Base-by-base conservation (phyloP, 2,329 filamentous ascomycete species). In the Arachnopeziza araneosa region DNA sequence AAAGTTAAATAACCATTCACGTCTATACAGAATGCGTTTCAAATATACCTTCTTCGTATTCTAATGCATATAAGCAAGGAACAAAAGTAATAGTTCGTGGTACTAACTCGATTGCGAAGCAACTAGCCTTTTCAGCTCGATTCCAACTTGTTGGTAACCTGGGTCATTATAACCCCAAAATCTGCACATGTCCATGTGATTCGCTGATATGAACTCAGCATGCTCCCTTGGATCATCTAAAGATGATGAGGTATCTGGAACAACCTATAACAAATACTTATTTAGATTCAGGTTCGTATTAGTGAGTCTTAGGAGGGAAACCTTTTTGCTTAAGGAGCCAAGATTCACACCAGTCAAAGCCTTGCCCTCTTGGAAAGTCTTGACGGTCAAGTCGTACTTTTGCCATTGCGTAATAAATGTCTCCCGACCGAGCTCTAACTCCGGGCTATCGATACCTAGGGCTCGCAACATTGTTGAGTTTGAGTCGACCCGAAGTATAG, bases 31-130 rank as follows among this genome's bases (percentile, higher is more conserved):
- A n/a, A n/a, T n/a, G n/a, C n/a, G n/a, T n/a, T n/a, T n/a, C n/a
- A n/a, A n/a, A n/a, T n/a, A n/a, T n/a, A n/a, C n/a, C n/a, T n/a
- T n/a, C n/a, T n/a, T n/a, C n/a, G n/a, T n/a, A n/a, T n/a, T n/a
- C n/a, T n/a, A n/a, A n/a, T n/a, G n/a, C n/a, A 60, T 55, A 54
- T 78, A 67, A 0, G 76, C 75, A 0, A 59, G 36, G 6, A 44
- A 8, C 36, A 44, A 19, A 4, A 14, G 17, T 44, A 8, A 17
- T 44, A 4, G 12, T 44, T 19, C 36, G 10, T 14, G 9, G 26
- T 9, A 9, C 26, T 30, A 5, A 5, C 24, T 55, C 52, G n/a
- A n/a, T n/a, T n/a, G n/a, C 12, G 44, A 24, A 19, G 23, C 55
- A 22, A 52, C n/a, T 22, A 63, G 53, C 21, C 54, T 50, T 6